Evolutionary conservation across 768 basidiomycete species (phyloP), one percentile per base, ranked within the genome.

Genomic region (Serendipita indica): DNA sequence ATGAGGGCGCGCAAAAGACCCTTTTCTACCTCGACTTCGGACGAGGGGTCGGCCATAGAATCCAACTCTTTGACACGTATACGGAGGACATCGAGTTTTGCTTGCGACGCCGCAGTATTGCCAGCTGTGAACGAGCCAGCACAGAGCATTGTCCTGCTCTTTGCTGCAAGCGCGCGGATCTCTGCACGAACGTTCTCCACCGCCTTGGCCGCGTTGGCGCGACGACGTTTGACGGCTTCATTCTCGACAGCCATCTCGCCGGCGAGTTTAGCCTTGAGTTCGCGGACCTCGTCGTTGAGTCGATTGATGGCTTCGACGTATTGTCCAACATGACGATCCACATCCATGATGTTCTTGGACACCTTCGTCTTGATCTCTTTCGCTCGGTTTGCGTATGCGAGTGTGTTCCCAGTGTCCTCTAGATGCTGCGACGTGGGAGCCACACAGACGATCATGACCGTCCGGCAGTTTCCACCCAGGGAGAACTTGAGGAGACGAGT

Each of bases 341-440:
- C 89, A 63, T 93, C 92, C 65, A 94, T 84, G 30, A 94, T 86
- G 68, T 99, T 98, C 43, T 90, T 79, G 1, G 93, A 92, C 61
- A 97, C 84, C 69, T 90, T 94, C 16, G 94, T 98, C 75, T 93
- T 93, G 72, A 99, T 97, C 74, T 92, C 90, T 60, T 96, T 96
- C 27, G 96, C 94, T 45, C 93, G 86, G 65, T 99, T 93, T 22
- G 96, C 96, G 70, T 98, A 99, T 61, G 96, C 75, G 49, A 99
- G 83, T 1, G 96, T 98, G 68, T 99, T 99, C 69, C 96, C 91
- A 32, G 96, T 98, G 69, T 99, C 96, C 67, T 98, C 96, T 69
- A 97, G 96, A 72, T 99, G 92, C 34, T 79, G 79, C 34, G 91
- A 92, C 3, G 92, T 91, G 1, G 96, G 96, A 0, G 92, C 92